Evolutionary conservation across 352 stramenopile species (phyloP).

Genomic region (Pythium sp.): DNA sequence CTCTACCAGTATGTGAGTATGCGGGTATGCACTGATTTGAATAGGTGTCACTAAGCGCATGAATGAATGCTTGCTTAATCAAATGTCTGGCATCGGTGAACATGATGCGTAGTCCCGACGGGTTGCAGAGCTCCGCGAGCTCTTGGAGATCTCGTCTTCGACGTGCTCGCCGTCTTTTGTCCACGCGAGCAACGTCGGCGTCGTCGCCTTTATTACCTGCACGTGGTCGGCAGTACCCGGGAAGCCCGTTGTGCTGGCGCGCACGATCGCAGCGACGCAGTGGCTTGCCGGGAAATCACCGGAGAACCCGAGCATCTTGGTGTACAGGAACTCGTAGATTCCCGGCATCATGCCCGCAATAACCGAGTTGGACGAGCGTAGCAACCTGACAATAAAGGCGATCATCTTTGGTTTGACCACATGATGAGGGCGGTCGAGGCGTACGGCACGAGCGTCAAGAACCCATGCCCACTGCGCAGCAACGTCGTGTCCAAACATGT

Average conservation of each 20-base stretch:
- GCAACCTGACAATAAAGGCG: slow-evolving; percentile 27
- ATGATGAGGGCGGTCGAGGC: slow-evolving; percentile 38
- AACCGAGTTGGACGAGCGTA: slow-evolving; percentile 22
- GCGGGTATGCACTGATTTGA: neutral
- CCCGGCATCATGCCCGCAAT: slow-evolving; percentile 12
- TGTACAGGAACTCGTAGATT: slow-evolving; percentile 39
- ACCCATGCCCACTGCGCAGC: too few relatives aligned
- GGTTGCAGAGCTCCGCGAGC: slow-evolving; percentile 26
- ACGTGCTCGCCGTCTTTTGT: slow-evolving; percentile 47
- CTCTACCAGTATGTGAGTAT: neutral
- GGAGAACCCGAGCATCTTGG: slow-evolving; percentile 31
- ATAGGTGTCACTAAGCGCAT: neutral
- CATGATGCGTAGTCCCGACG: slow-evolving; percentile 30
- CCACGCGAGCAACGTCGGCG: slow-evolving; percentile 44
- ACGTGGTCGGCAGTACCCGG: slow-evolving; percentile 29
- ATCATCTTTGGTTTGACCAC: slow-evolving; percentile 33
- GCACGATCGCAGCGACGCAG: slow-evolving; percentile 38
- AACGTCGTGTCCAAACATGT: too few relatives aligned
- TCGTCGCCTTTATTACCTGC: slow-evolving; percentile 5
- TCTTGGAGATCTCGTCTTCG: slow-evolving; percentile 39
- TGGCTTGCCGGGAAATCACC: slow-evolving; percentile 23
- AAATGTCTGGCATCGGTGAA: slow-evolving; percentile 51
- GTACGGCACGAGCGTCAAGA: too few relatives aligned
- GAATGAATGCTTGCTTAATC: neutral
- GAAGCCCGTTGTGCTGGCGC: slow-evolving; percentile 45